Evolutionary conservation across 257 asterid genomes (phyloP).

Genomic region (Salvia miltiorrhiza): DNA sequence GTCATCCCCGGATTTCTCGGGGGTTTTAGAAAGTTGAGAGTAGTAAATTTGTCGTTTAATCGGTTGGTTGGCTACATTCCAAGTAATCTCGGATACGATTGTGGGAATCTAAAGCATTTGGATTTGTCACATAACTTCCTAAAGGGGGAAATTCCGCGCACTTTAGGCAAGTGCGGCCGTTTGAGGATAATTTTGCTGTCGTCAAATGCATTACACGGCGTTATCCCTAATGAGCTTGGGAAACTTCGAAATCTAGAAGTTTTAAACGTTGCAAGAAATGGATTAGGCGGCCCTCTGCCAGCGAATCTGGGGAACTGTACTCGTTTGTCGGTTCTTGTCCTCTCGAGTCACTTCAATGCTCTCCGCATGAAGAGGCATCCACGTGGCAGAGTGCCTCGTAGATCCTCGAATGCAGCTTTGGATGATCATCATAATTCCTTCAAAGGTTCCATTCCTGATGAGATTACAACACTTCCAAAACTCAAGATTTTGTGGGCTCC

Average conservation of each 20-base stretch:
- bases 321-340: slow-evolving; percentile 39
- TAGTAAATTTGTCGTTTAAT: slow-evolving; percentile 41
- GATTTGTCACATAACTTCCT: slow-evolving; percentile 38
- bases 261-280: slow-evolving; percentile 37
- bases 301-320: slow-evolving; percentile 33
- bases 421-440: slow-evolving; percentile 29
- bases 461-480: slow-evolving; percentile 34
- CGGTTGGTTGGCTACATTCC: slow-evolving; percentile 35
- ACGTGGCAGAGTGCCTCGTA: slow-evolving; percentile 25
- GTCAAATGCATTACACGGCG: slow-evolving; percentile 33
- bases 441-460: slow-evolving; percentile 35
- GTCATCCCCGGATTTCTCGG: slow-evolving; percentile 34
- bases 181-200: slow-evolving; percentile 45
- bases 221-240: slow-evolving; percentile 41
- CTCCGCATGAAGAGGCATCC: slow-evolving; percentile 13
- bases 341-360: slow-evolving; percentile 27
- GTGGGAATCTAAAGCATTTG: slow-evolving; percentile 42
- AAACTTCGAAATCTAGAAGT: slow-evolving; percentile 33
- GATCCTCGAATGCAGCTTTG: slow-evolving; percentile 2
- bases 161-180: slow-evolving; percentile 31
- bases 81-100: slow-evolving; percentile 21
- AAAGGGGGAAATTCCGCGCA: slow-evolving; percentile 34
- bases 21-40: slow-evolving; percentile 26
- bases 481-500: slow-evolving; percentile 41
- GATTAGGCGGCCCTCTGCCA: slow-evolving; percentile 36